Evolutionary conservation across 2,329 filamentous ascomycete genomes (phyloP), one percentile per base, ranked within the genome.

Genomic region (Cytospora piceae): DNA sequence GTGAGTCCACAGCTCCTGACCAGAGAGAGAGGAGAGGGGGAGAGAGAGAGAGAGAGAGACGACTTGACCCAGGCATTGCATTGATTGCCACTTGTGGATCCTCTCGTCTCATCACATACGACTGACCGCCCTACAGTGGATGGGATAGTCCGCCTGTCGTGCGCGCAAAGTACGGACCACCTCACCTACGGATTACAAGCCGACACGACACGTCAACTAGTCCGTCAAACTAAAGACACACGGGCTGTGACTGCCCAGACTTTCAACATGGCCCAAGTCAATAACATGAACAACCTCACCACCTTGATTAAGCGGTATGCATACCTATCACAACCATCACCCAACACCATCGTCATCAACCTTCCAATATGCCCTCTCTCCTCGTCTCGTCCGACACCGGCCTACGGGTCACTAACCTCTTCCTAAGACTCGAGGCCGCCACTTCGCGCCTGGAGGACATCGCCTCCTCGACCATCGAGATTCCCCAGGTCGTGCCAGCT

Each of bases 371-470:
- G 29, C 51, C 29, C 52, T 53, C 58, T 37, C 52, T 70, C 64
- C 68, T 74, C 37, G 58, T 66, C 42, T 66, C 68, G 42, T 56
- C 55, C 53, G 58, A 64, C n/a, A 61, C 58, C 66, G 60, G 69
- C 69, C 64, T 70, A 79, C 73, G 78, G 75, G 68, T 71, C 77
- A 74, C 85, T 87, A 77, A 87, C 79, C 66, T 75, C 67, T 75
- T 82, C 64, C 70, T 71, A 77, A 99, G 95, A 81, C 91, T 99
- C 72, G 95, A 99, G 85, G 95, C 95, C 77, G 95, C 95, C 49
- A 99, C 95, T 61, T 95, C 93, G 70, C 90, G 95, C 66, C 87
- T 99, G 64, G 95, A 99, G 82, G 95, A 99, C 77, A 97, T 99
- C 74, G 94, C 95, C 55, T 88, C 91, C 70, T 90, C 92, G 20